These are phyloP conservation scores for Aureobasidium zeae DNA, from an alignment of 2,329 filamentous ascomycete species.

Conservation along the genomic window DNA sequence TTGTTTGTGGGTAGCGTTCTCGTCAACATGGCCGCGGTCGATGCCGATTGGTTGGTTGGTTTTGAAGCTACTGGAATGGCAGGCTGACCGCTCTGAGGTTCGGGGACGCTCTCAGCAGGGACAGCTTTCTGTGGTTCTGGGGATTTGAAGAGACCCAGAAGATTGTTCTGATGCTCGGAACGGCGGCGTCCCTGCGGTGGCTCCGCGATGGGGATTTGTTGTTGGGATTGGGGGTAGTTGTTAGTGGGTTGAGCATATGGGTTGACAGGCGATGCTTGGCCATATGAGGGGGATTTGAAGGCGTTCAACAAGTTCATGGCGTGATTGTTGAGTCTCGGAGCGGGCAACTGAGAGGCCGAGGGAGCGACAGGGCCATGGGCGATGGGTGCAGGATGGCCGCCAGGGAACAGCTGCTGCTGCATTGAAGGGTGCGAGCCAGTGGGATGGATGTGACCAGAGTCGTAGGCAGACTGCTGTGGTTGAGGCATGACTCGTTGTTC, in stretches of 20 bases:
- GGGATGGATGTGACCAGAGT: conserved; percentile 13
- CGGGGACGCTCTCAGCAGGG: too few relatives aligned
- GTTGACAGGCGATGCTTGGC: not conserved
- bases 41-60: not conserved
- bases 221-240: not conserved
- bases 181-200: conserved; percentile 20
- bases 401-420: conserved; percentile 22
- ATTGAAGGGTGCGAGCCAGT: conserved; percentile 11
- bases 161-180: conserved; percentile 35
- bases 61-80: not conserved
- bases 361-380: conserved; percentile 41
- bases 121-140: conserved; percentile 23
- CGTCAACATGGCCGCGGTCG: conserved; percentile 24
- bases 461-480: conserved; percentile 10
- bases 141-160: conserved; percentile 38
- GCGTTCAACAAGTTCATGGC: conserved; percentile 48
- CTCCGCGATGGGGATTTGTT: not conserved
- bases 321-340: conserved; percentile 50
- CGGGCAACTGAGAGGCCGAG: conserved; percentile 48
- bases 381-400: conserved; percentile 19
- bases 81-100: not conserved
- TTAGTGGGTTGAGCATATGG: conserved; percentile 17
- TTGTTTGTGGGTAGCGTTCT: conserved; percentile 24
- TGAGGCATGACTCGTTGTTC: conserved; percentile 10
- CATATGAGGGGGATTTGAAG: conserved; percentile 37